Base-by-base conservation (phyloP, 768 basidiomycete species). In the Pulveroboletus sp. region DNA sequence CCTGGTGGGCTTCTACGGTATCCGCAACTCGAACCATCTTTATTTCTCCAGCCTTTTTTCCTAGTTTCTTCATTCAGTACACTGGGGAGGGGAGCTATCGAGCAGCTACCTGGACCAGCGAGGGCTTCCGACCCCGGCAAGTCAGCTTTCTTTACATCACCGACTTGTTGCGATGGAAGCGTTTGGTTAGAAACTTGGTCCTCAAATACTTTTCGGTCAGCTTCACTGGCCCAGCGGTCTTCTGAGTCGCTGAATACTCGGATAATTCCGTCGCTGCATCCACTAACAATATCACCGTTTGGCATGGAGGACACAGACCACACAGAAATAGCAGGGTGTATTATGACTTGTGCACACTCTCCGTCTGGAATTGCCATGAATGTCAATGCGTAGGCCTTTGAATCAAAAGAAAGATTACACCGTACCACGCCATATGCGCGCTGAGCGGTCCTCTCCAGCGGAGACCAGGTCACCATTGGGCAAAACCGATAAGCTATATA, bases 251-350 rank as follows among this genome's bases (percentile, higher is more conserved):
- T 93, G 70, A 95, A 99, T 14, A 98, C 77, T 43, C 96, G 82
- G 18, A 98, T 81, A 27, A 84, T 69, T 32, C 86, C 84, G 64
- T 99, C 96, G 54, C 94, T 95, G 45, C 84, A 79, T 6, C 95
- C 94, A 44, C 87, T 93, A 40, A 91, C 87, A 57, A 99, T 89
- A 66, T 98, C 95, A 31, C 89, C 84, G 54, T 93, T 92, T 1
- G 90, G 84, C 76, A 93, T 83, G 6, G 83, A 77, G 1, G 89
- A 84, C 14, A 95, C 90, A 3, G 89, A 73, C 96, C 96, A 99
- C 2, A 99, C 90, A n/a, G 95, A 97, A 49, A 95, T 90, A 8
- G 92, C 92, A 7, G 96, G 93, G 62, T 96, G 93, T 9, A 89
- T 80, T 52, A 99, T 82, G 9, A 86, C 88, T 68, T 99, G 95